Percentiles rank a stretch among this genome's conserved stretches.
Conservation (phyloP, 2,329 filamentous ascomycete species). For the Colletotrichum tropicale region DNA sequence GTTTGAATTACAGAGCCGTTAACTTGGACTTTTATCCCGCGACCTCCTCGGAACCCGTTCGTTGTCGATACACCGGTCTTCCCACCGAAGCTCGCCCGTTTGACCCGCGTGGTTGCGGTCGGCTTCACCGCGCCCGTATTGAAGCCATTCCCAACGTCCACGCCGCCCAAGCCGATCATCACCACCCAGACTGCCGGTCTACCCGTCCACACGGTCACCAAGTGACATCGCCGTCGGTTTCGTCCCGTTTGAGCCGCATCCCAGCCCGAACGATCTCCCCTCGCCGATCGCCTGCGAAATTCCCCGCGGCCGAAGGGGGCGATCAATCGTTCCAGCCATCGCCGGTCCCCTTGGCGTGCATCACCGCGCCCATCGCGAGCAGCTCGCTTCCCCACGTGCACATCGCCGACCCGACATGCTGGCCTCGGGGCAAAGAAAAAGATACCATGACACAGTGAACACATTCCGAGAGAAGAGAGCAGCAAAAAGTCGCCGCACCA, state of each 20-base stretch:
- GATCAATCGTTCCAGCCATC: not conserved
- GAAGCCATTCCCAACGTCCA: not conserved
- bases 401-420: not conserved
- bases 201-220: not conserved
- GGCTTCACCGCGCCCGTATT: fast-evolving
- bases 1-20: not conserved
- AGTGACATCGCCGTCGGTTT: not conserved
- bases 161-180: not conserved
- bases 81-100: not conserved
- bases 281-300: not conserved
- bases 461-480: not conserved
- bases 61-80: too few species aligned
- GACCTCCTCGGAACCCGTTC: not conserved
- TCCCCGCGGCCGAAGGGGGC: not conserved
- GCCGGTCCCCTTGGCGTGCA: not conserved
- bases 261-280: not conserved
- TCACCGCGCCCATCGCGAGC: not conserved
- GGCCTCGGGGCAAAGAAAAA: not conserved
- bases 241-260: not conserved
- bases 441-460: not conserved
- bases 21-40: not conserved
- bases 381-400: not conserved
- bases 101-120: not conserved
- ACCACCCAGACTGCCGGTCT: not conserved
- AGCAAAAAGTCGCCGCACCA: not conserved